Percentiles rank a stretch among this genome's conserved stretches.
phyloP scores from a whole-genome alignment of 2,329 filamentous ascomycete genomes.

The Xylaria sp. region DNA sequence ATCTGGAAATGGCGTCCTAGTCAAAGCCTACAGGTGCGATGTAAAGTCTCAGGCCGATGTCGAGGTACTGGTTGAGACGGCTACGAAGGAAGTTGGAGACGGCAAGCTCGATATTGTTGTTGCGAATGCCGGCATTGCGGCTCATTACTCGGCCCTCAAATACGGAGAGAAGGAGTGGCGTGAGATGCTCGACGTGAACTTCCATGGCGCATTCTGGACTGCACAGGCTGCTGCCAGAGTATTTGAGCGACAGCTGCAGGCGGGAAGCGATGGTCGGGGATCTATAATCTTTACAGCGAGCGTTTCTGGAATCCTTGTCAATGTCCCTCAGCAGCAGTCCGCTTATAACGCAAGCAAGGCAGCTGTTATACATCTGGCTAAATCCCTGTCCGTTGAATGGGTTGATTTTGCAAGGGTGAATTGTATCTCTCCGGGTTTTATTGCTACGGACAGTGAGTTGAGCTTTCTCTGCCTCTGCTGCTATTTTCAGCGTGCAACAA shows the following conservation, averaged over 20 bases:
- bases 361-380: conserved; percentile 54
- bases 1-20: conserved; percentile 14
- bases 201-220: conserved; percentile 55
- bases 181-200: conserved; percentile 54
- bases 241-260: conserved; percentile 50
- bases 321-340: conserved; percentile 17
- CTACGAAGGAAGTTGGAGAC: conserved; percentile 51
- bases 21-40: conserved; percentile 44
- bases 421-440: conserved; percentile 52
- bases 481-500: neutral
- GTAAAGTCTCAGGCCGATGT: conserved; percentile 49
- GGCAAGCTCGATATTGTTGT: conserved; percentile 54
- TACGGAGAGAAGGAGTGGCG: conserved; percentile 53
- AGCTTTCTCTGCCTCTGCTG: no score
- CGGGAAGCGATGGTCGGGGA: conserved; percentile 32
- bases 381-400: conserved; percentile 56
- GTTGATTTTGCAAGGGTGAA: conserved; percentile 55
- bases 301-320: conserved; percentile 18
- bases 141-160: conserved; percentile 51
- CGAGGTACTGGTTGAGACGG: conserved; percentile 48
- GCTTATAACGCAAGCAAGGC: conserved; percentile 23
- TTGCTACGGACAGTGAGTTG: conserved; percentile 47
- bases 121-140: conserved; percentile 55
- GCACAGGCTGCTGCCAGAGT: conserved; percentile 54
- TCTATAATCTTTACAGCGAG: conserved; percentile 20